Evolutionary conservation across 2,329 filamentous ascomycete species (phyloP), one percentile per base, ranked within the genome.

Genomic region (Penicillium sp.): DNA sequence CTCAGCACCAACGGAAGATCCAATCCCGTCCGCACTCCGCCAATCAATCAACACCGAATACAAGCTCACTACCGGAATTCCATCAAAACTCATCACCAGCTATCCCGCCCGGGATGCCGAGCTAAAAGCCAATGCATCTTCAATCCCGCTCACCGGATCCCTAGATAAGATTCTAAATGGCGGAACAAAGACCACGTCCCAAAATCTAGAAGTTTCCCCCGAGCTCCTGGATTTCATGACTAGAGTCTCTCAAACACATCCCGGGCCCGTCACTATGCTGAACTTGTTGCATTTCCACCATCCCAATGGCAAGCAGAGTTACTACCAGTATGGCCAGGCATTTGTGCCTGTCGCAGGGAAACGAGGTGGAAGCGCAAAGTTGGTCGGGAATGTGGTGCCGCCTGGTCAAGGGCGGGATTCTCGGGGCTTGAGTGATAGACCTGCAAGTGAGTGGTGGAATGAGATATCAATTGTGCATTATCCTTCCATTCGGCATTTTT

Each of bases 381-480:
- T 87, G 6, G 83, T 87, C 0, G 85, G 85, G 0, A 83, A 79
- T 53, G 81, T 86, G 1, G 75, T 83, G 15, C 54, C 62, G 31
- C 62, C 66, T 23, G n/a, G 33, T 2, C 47, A 57, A 4, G 41
- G 51, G 18, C 59, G 62, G 14, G 70, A 72, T 53, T 67, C 67
- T 3, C 51, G 65, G 14, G 66, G 64, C 2, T 42, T 41, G n/a
- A 31, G 44, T 47, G 64, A 62, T 18, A 61, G 29, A 29, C 64
- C 59, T 15, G 65, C 62, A 40, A 55, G 58, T 44, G 71, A 69
- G 12, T 72, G 71, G 50, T 88, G 85, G 85, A 82, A 87, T 67
- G 85, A 88, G 70, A 78, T 88, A 57, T 84, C 85, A 0, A 74
- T 87, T 42, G 85, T 85, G 53, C 84, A 87, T 72, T 87, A 87